A percentile compares a stretch with the other conserved stretches of the same genome.
phyloP scores from a whole-genome alignment of 2,329 filamentous ascomycete species.

The Dactylellina parvicollis region DNA sequence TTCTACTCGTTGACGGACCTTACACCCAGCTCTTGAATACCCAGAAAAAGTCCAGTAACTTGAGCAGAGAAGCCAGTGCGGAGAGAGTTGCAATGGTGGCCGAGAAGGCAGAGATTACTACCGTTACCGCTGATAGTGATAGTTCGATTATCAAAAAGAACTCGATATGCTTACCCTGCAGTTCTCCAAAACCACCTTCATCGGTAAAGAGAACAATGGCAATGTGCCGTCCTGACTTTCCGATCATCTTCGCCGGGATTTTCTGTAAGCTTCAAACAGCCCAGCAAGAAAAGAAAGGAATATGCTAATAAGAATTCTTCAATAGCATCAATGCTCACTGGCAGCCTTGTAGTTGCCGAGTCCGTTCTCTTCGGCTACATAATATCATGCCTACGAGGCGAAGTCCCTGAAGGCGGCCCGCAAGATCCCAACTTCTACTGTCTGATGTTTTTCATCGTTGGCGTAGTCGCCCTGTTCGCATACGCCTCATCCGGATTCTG shows the following conservation, averaged over 20 bases:
- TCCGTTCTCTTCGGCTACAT: slow-evolving; percentile 69
- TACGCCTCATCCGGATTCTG: slow-evolving; percentile 64
- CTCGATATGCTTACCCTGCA: slow-evolving; percentile 33
- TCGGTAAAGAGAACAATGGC: slow-evolving; percentile 40
- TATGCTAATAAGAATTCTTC: slow-evolving; percentile 6
- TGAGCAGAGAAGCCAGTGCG: slow-evolving; percentile 49
- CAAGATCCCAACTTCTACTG: slow-evolving; percentile 62
- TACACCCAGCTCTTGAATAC: slow-evolving; percentile 62
- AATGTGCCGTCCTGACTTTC: slow-evolving; percentile 43
- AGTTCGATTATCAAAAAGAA: slow-evolving; percentile 27
- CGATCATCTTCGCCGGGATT: slow-evolving; percentile 35
- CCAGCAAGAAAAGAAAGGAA: neutral
- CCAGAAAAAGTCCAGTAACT: slow-evolving; percentile 58
- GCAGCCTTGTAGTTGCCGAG: slow-evolving; percentile 69
- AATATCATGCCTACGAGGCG: slow-evolving; percentile 62
- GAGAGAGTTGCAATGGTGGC: slow-evolving; percentile 32
- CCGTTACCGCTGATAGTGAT: slow-evolving; percentile 15
- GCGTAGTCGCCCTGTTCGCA: slow-evolving; percentile 64
- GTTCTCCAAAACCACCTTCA: slow-evolving; percentile 4
- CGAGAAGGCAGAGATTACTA: slow-evolving; percentile 23
- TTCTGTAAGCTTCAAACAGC: slow-evolving; percentile 17
- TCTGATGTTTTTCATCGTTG: slow-evolving; percentile 67
- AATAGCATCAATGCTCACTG: slow-evolving; percentile 64
- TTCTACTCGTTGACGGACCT: slow-evolving; percentile 58
- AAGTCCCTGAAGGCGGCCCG: slow-evolving; percentile 63